phyloP scores from a whole-genome alignment of 225 moss, liverwort and hornwort species.

The Pseudoscleropodium purum region DNA sequence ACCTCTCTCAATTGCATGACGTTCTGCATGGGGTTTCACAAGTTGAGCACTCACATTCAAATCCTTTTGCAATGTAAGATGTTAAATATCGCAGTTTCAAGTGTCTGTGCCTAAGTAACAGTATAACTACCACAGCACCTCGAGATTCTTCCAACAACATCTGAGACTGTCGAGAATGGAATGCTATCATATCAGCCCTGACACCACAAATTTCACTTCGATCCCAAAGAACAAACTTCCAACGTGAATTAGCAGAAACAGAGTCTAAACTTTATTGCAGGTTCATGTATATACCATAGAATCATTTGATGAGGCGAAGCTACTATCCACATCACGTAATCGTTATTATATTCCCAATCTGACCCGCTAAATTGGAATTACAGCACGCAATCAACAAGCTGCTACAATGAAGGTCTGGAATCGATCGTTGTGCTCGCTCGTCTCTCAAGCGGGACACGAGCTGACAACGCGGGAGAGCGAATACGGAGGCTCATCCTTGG shows the following conservation, averaged over 20 bases:
- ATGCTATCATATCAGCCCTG: neutral
- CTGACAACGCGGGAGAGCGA: slow-evolving; percentile 41
- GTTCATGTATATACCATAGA: neutral
- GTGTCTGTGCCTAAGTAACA: neutral
- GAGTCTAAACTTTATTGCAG: neutral
- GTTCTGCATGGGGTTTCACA: neutral
- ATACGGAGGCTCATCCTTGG: slow-evolving; percentile 69
- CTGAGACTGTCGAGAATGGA: neutral
- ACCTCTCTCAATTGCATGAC: neutral
- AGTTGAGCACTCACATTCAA: neutral
- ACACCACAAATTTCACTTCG: neutral
- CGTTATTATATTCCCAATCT: neutral
- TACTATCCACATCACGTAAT: neutral
- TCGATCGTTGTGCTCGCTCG: neutral
- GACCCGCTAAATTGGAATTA: neutral
- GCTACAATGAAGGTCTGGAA: neutral
- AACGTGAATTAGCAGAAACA: neutral
- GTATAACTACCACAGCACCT: neutral
- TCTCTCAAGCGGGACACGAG: slow-evolving; percentile 16
- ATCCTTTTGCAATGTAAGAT: neutral
- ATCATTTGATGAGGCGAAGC: neutral
- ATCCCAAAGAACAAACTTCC: neutral
- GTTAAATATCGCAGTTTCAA: neutral
- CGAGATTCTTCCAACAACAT: neutral
- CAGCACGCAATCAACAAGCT: neutral